Evolutionary conservation across 108 stramenopile species (phyloP).

Genomic region (Fragilaria radians): DNA sequence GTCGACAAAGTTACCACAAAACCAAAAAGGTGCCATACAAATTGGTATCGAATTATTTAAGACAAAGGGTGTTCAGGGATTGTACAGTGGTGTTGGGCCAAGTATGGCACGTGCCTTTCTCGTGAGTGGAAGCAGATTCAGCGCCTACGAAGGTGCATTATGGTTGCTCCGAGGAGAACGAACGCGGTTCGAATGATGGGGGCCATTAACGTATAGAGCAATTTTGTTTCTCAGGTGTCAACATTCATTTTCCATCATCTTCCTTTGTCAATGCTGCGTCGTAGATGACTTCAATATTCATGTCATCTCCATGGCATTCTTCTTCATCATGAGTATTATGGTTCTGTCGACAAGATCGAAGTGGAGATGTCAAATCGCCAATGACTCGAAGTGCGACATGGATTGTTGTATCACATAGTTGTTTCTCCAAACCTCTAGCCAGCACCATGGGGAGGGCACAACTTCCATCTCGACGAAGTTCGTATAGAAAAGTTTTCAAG

Average conservation of each 20-base stretch:
- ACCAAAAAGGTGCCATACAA: slow-evolving; percentile 30
- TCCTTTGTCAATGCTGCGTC: too few species aligned
- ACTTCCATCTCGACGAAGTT: not conserved
- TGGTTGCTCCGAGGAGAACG: slow-evolving; percentile 54
- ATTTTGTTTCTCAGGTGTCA: too few species aligned
- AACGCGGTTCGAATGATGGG: too few species aligned
- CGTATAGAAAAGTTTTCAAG: not conserved
- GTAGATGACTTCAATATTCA: too few species aligned
- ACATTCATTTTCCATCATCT: too few species aligned
- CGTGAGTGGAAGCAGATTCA: slow-evolving; percentile 84
- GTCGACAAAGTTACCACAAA: slow-evolving; percentile 10
- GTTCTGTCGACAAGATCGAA: not conserved
- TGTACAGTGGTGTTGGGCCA: slow-evolving; percentile 82
- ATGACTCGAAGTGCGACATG: not conserved
- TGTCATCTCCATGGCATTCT: too few species aligned
- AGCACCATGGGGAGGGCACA: not conserved
- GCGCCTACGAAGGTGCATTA: slow-evolving; percentile 81
- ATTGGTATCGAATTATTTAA: slow-evolving; percentile 37
- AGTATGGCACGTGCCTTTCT: slow-evolving; percentile 81
- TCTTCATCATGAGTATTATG: not conserved
- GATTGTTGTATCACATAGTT: not conserved
- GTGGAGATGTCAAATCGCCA: not conserved
- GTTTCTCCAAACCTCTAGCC: not conserved
- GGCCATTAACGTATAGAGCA: too few species aligned
- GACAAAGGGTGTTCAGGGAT: slow-evolving; percentile 63